Evolutionary conservation across 805 yeast genomes (phyloP).

Genomic region (Nakazawaea ambrosiae): DNA sequence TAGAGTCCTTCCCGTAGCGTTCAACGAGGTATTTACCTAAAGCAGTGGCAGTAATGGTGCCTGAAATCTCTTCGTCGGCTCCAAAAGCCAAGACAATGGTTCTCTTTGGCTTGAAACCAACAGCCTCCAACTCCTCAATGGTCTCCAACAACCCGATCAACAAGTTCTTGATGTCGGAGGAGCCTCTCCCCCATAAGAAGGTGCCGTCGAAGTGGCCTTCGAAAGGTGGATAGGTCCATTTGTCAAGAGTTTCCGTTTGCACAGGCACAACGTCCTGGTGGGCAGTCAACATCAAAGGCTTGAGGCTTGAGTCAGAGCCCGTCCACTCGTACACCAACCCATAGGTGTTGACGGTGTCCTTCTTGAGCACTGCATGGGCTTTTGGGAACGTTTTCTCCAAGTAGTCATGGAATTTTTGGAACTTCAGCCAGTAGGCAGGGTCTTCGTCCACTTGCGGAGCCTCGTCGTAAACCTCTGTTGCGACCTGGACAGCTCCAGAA

Average conservation of each 20-base stretch:
- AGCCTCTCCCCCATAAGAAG: conserved; percentile 66
- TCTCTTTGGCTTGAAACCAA: conserved; percentile 52
- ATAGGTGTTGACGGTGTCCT: conserved; percentile 50
- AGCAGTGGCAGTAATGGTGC: conserved; percentile 47
- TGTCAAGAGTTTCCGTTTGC: conserved; percentile 42
- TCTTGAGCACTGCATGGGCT: conserved; percentile 36
- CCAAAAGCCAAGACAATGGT: conserved; percentile 61
- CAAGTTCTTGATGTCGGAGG: conserved; percentile 64
- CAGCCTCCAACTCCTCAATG: conserved; percentile 43
- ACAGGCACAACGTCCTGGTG: conserved; percentile 80
- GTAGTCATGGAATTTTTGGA: conserved; percentile 43
- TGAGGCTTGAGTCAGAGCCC: conserved; percentile 43
- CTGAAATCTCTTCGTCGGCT: conserved; percentile 70
- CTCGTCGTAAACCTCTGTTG: conserved; percentile 49
- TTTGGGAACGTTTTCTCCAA: conserved; percentile 49
- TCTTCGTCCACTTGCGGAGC: conserved; percentile 39
- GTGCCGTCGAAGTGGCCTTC: conserved; percentile 57
- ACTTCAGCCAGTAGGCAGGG: conserved; percentile 42
- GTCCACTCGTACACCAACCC: conserved; percentile 58
- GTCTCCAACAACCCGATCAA: conserved; percentile 61
- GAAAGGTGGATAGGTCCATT: conserved; percentile 66
- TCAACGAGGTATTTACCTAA: conserved; percentile 38
- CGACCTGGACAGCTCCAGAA: conserved; percentile 43
- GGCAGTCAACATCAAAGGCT: conserved; percentile 62
- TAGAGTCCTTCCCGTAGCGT: conserved; percentile 49